A percentile compares a stretch with the other conserved stretches of the same genome.
Conservation (phyloP, 768 basidiomycete species). For the Dictyophora rubrovolvata region DNA sequence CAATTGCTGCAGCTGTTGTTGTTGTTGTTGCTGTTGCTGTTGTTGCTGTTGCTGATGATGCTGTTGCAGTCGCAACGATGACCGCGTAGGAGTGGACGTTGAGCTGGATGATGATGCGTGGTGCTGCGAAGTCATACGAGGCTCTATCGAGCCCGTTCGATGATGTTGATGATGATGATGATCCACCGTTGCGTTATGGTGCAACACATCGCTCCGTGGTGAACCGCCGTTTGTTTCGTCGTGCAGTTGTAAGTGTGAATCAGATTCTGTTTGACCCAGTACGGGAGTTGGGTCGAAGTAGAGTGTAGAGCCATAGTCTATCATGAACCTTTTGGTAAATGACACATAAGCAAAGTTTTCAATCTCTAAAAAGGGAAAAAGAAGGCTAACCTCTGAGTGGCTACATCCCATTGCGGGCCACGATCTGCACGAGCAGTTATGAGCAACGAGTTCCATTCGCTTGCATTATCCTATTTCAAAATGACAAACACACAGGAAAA, state of each 20-base stretch:
- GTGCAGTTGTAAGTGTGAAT: conserved; percentile 21
- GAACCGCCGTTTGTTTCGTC: conserved; percentile 14
- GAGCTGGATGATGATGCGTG: conserved; percentile 10
- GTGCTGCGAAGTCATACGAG: conserved; percentile 8
- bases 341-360: neutral
- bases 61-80: conserved; percentile 25
- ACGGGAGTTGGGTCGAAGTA: conserved; percentile 65
- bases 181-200: neutral
- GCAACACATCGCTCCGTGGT: conserved; percentile 15
- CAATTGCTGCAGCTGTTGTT: neutral
- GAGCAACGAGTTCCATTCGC: conserved; percentile 78
- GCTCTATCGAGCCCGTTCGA: neutral
- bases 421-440: conserved; percentile 70
- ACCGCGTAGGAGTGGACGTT: conserved; percentile 13
- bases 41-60: conserved; percentile 20
- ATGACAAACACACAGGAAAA: neutral
- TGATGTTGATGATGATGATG: conserved; percentile 1
- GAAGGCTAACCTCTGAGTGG: conserved; percentile 66
- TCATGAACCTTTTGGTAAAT: conserved; percentile 46
- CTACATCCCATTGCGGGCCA: conserved; percentile 82
- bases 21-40: conserved; percentile 16
- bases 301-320: conserved; percentile 60
- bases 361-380: neutral
- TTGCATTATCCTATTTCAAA: conserved; percentile 56
- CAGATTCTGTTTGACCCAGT: conserved; percentile 30